phyloP scores from a whole-genome alignment of 495 filamentous ascomycete genomes.

The Diplogelasinospora grovesii region DNA sequence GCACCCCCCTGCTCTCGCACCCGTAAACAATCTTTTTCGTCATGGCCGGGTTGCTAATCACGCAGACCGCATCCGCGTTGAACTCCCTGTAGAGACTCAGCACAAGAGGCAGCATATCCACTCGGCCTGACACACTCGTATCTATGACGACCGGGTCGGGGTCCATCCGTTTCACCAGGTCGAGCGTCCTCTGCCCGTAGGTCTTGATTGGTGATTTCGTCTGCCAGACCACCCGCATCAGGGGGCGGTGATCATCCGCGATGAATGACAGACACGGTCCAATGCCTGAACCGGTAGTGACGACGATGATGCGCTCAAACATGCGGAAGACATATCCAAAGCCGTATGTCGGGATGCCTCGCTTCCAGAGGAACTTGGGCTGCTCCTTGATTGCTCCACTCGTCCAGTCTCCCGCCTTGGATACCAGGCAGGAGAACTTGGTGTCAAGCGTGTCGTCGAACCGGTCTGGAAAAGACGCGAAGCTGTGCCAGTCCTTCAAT shows the following conservation, averaged over 20 bases:
- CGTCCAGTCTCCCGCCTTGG: conserved; percentile 69
- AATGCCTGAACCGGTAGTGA: conserved; percentile 67
- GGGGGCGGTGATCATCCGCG: conserved; percentile 20
- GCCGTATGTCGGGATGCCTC: conserved; percentile 48
- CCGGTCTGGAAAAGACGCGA: conserved; percentile 64
- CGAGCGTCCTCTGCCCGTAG: conserved; percentile 38
- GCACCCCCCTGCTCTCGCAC: conserved; percentile 58
- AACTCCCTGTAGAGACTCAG: conserved; percentile 50
- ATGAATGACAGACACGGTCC: conserved; percentile 49
- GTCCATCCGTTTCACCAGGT: conserved; percentile 33
- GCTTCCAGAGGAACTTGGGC: conserved; percentile 47
- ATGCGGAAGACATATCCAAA: conserved; percentile 58
- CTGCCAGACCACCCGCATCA: conserved; percentile 40
- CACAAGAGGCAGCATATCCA: conserved; percentile 44
- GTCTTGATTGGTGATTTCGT: conserved; percentile 36
- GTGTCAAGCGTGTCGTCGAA: conserved; percentile 26
- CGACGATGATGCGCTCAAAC: conserved; percentile 55
- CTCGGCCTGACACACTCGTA: conserved; percentile 30
- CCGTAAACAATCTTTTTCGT: conserved; percentile 53
- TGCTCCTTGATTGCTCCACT: conserved; percentile 44
- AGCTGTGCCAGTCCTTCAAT: conserved; percentile 71
- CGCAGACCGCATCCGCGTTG: conserved; percentile 61
- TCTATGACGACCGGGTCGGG: conserved; percentile 36
- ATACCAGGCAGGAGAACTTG: conserved; percentile 55
- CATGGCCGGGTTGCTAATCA: conserved; percentile 62